Evolutionary conservation across 805 yeast genomes (phyloP), one percentile per base, ranked within the genome.

Genomic region (Hanseniaspora jakobsenii): DNA sequence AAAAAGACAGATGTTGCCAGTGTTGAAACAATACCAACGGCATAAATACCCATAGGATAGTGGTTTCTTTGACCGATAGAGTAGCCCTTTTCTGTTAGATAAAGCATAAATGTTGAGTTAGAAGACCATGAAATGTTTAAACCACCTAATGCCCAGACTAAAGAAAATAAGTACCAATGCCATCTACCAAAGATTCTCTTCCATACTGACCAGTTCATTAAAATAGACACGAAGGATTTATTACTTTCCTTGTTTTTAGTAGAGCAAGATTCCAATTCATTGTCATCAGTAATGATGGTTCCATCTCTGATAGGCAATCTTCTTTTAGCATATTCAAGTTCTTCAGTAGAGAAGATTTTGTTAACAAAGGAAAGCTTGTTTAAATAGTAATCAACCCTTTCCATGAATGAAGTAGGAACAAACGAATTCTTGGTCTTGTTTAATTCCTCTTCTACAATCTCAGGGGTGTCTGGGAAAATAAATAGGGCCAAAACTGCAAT

Each of bases 391-490:
- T 52, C 27, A 30, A 26, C 14, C 32, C 22, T 38, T 21, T 31
- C 34, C 2, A 37, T 17, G 9, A 37, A 8, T 2, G 22, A n/a
- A 6, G 2, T 27, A 13, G 6, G 16, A 28, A 14, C 12, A 9
- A 14, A 10, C 12, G 18, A 12, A 21, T 28, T 19, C 19, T 24
- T 8, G 7, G n/a, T 12, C 6, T 31, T 6, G 56, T 52, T 31
- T 54, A 62, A 12, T 49, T 57, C 59, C 49, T 49, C 49, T 52
- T 74, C 66, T 19, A 67, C 2, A 6, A 53, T 55, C n/a, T 67
- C 71, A 9, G 79, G 78, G 2, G 66, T 62, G 53, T 76, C 80
- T 10, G 83, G 83, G 55, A 77, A 73, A 45, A 69, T 69, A 2
- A 78, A 37, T 31, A 72, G 64, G 1, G 83, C 81, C 50, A 70